These are phyloP conservation scores for Boletus sp. DNA, from an alignment of 768 basidiomycete species.

Conservation along the genomic window DNA sequence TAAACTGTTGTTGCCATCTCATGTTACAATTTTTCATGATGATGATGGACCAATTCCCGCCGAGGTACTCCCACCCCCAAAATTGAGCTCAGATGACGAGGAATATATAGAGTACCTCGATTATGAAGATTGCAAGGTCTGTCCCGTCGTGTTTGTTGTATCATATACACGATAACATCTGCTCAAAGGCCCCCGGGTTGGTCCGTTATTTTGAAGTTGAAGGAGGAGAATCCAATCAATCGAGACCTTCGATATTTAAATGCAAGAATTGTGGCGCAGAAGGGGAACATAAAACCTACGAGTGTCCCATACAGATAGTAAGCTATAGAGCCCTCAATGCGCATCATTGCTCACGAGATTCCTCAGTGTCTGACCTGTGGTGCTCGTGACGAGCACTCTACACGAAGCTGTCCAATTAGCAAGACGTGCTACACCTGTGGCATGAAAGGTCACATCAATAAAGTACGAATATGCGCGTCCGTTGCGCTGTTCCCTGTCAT, in stretches of 20 bases:
- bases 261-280: conserved; percentile 80
- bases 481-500: not conserved
- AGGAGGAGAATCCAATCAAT: conserved; percentile 35
- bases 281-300: conserved; percentile 60
- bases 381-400: conserved; percentile 73
- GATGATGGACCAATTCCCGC: conserved; percentile 35
- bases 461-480: conserved; percentile 33
- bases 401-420: conserved; percentile 74
- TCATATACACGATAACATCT: not conserved
- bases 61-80: conserved; percentile 43
- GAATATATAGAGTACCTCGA: conserved; percentile 78
- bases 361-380: conserved; percentile 77
- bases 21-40: conserved; percentile 54
- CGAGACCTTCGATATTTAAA: conserved; percentile 47
- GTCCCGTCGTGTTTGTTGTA: conserved; percentile 13
- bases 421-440: conserved; percentile 79
- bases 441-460: conserved; percentile 79
- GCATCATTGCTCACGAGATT: conserved; percentile 1
- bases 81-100: conserved; percentile 48
- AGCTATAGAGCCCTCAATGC: conserved; percentile 24
- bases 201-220: conserved; percentile 64
- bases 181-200: conserved; percentile 42
- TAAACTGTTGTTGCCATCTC: conserved; percentile 58
- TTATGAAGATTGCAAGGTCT: conserved; percentile 60
- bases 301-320: conserved; percentile 74